These are phyloP conservation scores for Thraustochytrium striatum DNA, from an alignment of 352 stramenopile genomes.

Conservation along the genomic window DNA sequence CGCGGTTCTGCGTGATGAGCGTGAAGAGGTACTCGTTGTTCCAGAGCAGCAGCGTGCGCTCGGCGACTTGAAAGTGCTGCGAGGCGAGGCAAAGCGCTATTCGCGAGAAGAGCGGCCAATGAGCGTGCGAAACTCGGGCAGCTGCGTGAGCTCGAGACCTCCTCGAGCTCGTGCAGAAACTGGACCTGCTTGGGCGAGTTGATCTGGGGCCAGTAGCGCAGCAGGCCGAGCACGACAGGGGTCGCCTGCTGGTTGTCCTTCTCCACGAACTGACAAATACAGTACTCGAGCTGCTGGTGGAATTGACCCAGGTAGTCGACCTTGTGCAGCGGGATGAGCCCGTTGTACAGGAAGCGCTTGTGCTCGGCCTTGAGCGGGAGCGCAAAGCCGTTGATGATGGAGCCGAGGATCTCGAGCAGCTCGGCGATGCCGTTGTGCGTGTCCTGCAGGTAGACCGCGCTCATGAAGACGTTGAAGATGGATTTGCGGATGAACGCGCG, in stretches of 20 bases:
- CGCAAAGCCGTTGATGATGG: slow-evolving; percentile 99
- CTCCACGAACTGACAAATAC: slow-evolving; percentile 98
- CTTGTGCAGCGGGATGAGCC: slow-evolving; percentile 96
- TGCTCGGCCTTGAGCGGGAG: slow-evolving; percentile 97
- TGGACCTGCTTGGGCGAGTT: slow-evolving; percentile 68
- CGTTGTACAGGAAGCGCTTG: slow-evolving; percentile 86
- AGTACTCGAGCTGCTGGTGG: slow-evolving; percentile 98
- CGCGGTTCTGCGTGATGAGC: slow-evolving; percentile 69
- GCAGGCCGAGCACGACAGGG: slow-evolving; percentile 59
- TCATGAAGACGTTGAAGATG: slow-evolving; percentile 97
- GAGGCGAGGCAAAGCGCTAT: slow-evolving; percentile 55
- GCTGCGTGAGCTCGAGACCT: slow-evolving; percentile 93
- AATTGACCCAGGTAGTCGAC: slow-evolving; percentile 93
- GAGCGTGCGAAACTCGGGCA: slow-evolving; percentile 63
- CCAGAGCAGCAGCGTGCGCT: slow-evolving; percentile 97
- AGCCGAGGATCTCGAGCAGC: slow-evolving; percentile 95
- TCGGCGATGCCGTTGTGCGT: slow-evolving; percentile 88
- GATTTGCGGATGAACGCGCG: slow-evolving; percentile 94
- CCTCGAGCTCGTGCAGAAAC: slow-evolving; percentile 97
- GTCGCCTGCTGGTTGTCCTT: slow-evolving; percentile 94
- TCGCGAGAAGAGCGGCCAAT: slow-evolving; percentile 51
- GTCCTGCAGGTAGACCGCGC: slow-evolving; percentile 96
- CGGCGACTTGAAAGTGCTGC: slow-evolving; percentile 63
- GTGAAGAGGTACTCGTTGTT: slow-evolving; percentile 68
- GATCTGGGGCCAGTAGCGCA: slow-evolving; percentile 55